phyloP scores from a whole-genome alignment of 352 stramenopile genomes.

The Pythium sukuiense region DNA sequence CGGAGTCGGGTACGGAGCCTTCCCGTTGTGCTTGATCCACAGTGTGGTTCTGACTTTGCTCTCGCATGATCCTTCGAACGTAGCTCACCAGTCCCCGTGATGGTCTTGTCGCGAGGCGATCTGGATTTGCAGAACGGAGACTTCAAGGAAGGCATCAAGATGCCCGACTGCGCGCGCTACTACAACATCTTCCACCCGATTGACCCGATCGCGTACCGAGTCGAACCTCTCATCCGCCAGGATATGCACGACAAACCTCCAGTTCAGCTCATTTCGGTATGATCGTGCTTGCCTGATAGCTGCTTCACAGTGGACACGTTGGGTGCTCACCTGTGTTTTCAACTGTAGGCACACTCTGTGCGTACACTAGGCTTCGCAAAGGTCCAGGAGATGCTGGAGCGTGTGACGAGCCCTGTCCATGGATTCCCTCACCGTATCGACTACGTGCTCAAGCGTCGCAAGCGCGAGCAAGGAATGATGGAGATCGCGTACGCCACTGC shows the following conservation, averaged over 20 bases:
- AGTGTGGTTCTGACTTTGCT: background rate
- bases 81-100: constrained; percentile 80
- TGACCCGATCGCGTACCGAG: constrained; percentile 89
- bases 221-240: constrained; percentile 88
- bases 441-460: constrained; percentile 74
- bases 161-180: constrained; percentile 77
- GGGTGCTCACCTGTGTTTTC: background rate
- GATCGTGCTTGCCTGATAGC: background rate
- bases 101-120: constrained; percentile 81
- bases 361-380: constrained; percentile 67
- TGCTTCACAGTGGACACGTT: background rate
- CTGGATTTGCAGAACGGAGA: constrained; percentile 72
- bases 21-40: background rate
- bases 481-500: constrained; percentile 80
- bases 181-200: constrained; percentile 93
- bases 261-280: constrained; percentile 77
- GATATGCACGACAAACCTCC: constrained; percentile 87
- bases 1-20: constrained; percentile 53
- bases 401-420: constrained; percentile 64
- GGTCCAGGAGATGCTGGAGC: constrained; percentile 75
- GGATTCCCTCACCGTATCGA: constrained; percentile 81
- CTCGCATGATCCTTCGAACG: background rate
- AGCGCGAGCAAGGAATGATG: constrained; percentile 84
- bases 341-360: constrained; percentile 56
- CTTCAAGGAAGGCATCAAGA: constrained; percentile 80